Evolutionary conservation across 169 alveolate genomes (phyloP).

Genomic region (Cryptosporidium xiaoi): DNA sequence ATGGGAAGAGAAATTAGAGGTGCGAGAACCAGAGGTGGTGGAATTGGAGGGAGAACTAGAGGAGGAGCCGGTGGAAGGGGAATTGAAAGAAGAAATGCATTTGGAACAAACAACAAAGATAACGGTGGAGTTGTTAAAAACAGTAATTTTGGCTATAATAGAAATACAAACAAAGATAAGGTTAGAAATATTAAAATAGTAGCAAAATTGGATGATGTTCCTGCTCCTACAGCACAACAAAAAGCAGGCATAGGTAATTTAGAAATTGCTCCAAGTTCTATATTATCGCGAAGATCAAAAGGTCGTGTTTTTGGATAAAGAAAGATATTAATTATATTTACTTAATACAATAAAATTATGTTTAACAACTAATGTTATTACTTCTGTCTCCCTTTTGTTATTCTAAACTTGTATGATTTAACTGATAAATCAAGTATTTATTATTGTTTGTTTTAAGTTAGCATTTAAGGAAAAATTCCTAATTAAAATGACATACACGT

Average conservation of each 20-base stretch:
- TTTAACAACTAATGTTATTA: background rate
- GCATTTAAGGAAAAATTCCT: no score
- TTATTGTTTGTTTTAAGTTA: no score
- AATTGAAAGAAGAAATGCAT: background rate
- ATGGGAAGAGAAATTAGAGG: background rate
- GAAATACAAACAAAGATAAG: background rate
- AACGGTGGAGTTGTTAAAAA: background rate
- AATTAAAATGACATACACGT: no score
- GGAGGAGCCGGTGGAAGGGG: background rate
- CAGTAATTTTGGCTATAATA: background rate
- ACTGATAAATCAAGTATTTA: no score
- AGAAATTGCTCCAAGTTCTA: constrained; percentile 46
- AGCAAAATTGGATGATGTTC: constrained; percentile 43
- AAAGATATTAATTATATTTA: background rate
- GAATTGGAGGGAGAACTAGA: background rate
- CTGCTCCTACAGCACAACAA: constrained; percentile 66
- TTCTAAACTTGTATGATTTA: no score
- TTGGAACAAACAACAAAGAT: background rate
- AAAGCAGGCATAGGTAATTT: constrained; percentile 41
- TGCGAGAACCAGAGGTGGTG: constrained; percentile 6
- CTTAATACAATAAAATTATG: background rate
- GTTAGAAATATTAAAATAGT: constrained; percentile 47
- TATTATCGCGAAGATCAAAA: constrained; percentile 35
- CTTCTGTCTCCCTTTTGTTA: background rate
- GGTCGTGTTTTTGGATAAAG: background rate